phyloP scores from a whole-genome alignment of 1,139 yeast genomes.

The Nakaseomyces delphensis region DNA sequence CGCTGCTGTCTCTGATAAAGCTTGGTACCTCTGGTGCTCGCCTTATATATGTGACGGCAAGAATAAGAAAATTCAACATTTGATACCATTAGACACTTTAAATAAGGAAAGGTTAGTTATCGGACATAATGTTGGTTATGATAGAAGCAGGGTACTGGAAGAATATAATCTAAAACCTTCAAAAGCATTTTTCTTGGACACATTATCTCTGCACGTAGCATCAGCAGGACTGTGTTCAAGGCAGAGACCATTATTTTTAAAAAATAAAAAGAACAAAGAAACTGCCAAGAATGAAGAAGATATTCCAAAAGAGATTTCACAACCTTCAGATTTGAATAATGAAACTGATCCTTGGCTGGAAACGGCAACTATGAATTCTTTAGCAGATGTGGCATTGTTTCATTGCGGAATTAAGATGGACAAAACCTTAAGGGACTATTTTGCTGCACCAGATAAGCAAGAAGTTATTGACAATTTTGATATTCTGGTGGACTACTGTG shows the following conservation, averaged over 20 bases:
- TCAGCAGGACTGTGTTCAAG: conserved; percentile 88
- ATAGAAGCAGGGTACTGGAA: conserved; percentile 75
- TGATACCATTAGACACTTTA: conserved; percentile 61
- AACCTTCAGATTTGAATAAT: conserved; percentile 12
- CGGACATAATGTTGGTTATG: conserved; percentile 89
- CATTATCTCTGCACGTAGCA: conserved; percentile 89
- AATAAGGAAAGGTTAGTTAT: conserved; percentile 50
- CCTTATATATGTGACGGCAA: conserved; percentile 58
- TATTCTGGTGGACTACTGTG: conserved; percentile 67
- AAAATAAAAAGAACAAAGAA: conserved; percentile 40
- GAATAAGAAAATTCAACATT: conserved; percentile 41
- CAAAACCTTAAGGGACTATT: conserved; percentile 58
- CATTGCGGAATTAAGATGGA: conserved; percentile 68
- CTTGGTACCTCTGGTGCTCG: conserved; percentile 96
- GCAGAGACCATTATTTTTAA: conserved; percentile 75
- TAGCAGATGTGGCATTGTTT: conserved; percentile 71
- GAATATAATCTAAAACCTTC: conserved; percentile 66
- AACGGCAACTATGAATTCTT: conserved; percentile 68
- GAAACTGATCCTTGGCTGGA: conserved; percentile 65
- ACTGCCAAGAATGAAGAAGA: conserved; percentile 11
- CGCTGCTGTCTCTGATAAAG: conserved; percentile 63
- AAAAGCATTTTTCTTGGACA: conserved; percentile 75
- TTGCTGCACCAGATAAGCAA: conserved; percentile 47
- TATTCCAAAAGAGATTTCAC: conserved; percentile 10
- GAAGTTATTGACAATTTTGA: conserved; percentile 53